phyloP scores from a whole-genome alignment of 2,329 filamentous ascomycete species.

The Fusarium keratoplasticum region DNA sequence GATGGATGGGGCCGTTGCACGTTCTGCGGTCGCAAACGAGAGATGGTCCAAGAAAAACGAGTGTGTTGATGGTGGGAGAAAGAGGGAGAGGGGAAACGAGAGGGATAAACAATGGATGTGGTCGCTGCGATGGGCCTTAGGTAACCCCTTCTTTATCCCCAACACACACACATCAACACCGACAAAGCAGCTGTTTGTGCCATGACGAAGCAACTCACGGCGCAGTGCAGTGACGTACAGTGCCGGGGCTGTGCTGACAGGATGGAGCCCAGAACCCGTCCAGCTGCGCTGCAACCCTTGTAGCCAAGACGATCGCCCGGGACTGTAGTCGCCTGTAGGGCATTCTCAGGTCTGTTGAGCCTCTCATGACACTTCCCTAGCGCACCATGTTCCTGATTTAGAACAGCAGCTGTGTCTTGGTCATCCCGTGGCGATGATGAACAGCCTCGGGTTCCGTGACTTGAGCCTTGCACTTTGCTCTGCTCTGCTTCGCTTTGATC shows the following conservation, averaged over 20 bases:
- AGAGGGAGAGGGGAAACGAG: neutral
- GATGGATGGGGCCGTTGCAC: slow-evolving; percentile 18
- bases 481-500: neutral
- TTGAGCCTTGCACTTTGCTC: neutral
- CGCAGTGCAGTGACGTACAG: slow-evolving; percentile 44
- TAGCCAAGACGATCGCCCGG: slow-evolving; percentile 29
- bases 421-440: slow-evolving; percentile 18
- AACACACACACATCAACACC: neutral
- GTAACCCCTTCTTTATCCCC: slow-evolving; percentile 23
- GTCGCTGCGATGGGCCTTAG: slow-evolving; percentile 4
- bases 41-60: slow-evolving; percentile 16
- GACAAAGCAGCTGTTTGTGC: slow-evolving; percentile 6
- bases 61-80: neutral
- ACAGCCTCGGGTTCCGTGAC: slow-evolving; percentile 1
- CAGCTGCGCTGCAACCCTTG: slow-evolving; percentile 27
- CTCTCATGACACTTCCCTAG: slow-evolving; percentile 20
- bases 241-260: slow-evolving; percentile 43
- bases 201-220: slow-evolving; percentile 37
- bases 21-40: slow-evolving; percentile 22
- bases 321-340: slow-evolving; percentile 8
- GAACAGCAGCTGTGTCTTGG: slow-evolving; percentile 20
- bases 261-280: neutral
- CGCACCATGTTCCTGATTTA: slow-evolving; percentile 37
- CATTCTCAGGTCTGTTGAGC: slow-evolving; percentile 17
- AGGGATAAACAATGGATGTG: neutral